Evolutionary conservation across 192 early-diverging fungal genomes (phyloP), one percentile per base, ranked within the genome.

Genomic region (Linnemannia elongata): DNA sequence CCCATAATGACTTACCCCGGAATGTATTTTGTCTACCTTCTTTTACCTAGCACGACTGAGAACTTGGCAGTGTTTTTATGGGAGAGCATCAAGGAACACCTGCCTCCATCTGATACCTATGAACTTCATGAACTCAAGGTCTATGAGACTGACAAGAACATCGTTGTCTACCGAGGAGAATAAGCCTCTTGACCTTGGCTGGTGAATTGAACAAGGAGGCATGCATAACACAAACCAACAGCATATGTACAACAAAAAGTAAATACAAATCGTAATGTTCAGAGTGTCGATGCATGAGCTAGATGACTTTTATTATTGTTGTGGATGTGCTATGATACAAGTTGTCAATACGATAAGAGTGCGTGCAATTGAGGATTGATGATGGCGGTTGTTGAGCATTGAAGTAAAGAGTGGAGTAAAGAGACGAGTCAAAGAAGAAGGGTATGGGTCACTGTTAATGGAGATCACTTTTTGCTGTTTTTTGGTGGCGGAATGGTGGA

Each of bases 61-160:
- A 97, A 97, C 88, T 89, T 98, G 42, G 97, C 97, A 0, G 91
- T 97, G 10, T 97, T 94, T 89, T 93, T 96, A 45, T 98, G 97
- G 97, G 86, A 91, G 57, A 87, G 89, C 76, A 86, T 95, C 57
- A 60, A 81, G 38, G 49, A 60, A 30, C 71, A 87, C 30, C 60
- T 91, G 15, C 85, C 88, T 39, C 55, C 73, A 4, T 82, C 70
- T 8, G 76, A 79, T 8, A 79, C 82, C 5, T 83, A 85, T 22
- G 70, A 74, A 24, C 74, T 95, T 38, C 89, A 93, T 68, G 90
- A 94, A 70, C 93, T 96, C 44, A 89, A 90, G 76, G 36, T 96
- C 12, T 83, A 93, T 70, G 95, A 96, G 80, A 96, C 95, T 8
- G 93, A 93, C 33, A 91, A 91, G 77, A 96, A 96, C 81, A 80